Conservation (phyloP, 257 asterid species). For the Haberlea rhodopensis region DNA sequence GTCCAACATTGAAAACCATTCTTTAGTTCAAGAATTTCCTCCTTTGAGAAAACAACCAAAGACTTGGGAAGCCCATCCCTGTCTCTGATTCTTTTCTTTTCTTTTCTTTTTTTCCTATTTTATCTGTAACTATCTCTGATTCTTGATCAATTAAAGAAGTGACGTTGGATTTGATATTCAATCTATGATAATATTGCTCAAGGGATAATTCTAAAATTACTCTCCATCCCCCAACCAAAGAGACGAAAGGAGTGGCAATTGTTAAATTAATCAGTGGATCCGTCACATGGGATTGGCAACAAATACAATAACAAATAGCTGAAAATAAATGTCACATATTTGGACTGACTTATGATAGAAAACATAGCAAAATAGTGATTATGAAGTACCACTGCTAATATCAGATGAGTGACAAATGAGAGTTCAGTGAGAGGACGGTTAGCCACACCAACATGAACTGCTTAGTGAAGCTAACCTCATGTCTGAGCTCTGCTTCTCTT, state of each 20-base stretch:
- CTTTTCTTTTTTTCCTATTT: too few relatives aligned
- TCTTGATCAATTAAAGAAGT: slow-evolving; percentile 30
- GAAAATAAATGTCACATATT: slow-evolving; percentile 42
- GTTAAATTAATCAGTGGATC: slow-evolving; percentile 31
- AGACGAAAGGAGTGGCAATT: slow-evolving; percentile 36
- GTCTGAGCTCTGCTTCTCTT: slow-evolving; percentile 42
- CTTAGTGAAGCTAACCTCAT: slow-evolving; percentile 42
- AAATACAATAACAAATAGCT: slow-evolving; percentile 34
- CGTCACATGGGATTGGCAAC: slow-evolving; percentile 44
- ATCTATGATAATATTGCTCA: slow-evolving; percentile 19
- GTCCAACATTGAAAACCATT: slow-evolving; percentile 46
- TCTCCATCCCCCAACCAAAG: slow-evolving; percentile 44
- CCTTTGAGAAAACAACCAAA: slow-evolving; percentile 48
- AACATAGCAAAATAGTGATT: slow-evolving; percentile 39
- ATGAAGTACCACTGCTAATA: slow-evolving; percentile 47
- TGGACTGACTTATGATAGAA: slow-evolving; percentile 37
- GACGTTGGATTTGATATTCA: slow-evolving; percentile 20
- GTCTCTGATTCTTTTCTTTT: too few relatives aligned
- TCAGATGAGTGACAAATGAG: slow-evolving; percentile 32
- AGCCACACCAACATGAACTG: slow-evolving; percentile 36
- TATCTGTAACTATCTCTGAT: too few relatives aligned
- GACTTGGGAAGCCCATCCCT: slow-evolving; percentile 42
- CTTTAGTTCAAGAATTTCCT: slow-evolving; percentile 35
- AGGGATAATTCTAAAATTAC: slow-evolving; percentile 35
- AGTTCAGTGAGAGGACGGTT: slow-evolving; percentile 35